phyloP scores from a whole-genome alignment of 345 rosid genomes.

The Jatropha curcas region DNA sequence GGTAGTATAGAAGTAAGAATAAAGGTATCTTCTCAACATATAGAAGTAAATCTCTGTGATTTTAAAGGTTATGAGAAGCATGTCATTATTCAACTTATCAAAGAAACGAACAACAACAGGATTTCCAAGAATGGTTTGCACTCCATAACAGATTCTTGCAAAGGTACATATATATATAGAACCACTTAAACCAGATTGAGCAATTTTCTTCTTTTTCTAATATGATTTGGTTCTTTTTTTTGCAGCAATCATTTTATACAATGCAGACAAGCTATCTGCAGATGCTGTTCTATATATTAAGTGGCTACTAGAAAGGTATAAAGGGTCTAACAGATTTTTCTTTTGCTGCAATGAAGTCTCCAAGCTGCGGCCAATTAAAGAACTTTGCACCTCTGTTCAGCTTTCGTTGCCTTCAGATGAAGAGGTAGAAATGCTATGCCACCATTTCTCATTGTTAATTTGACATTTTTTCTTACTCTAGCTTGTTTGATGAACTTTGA shows the following conservation, averaged over 20 bases:
- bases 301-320: constrained; percentile 56
- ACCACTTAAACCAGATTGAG: too few species aligned
- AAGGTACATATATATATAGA: constrained; percentile 29
- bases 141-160: constrained; percentile 21
- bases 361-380: constrained; percentile 52
- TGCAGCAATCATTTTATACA: constrained; percentile 50
- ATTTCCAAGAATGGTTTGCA: constrained; percentile 17
- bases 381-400: constrained; percentile 42
- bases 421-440: constrained; percentile 36
- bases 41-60: constrained; percentile 56
- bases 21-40: constrained; percentile 45
- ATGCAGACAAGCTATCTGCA: constrained; percentile 52
- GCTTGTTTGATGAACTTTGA: not conserved
- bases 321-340: constrained; percentile 46
- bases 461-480: not conserved
- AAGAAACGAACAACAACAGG: constrained; percentile 35
- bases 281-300: constrained; percentile 54
- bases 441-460: not conserved
- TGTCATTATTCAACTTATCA: constrained; percentile 57
- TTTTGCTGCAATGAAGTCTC: constrained; percentile 61
- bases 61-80: constrained; percentile 62
- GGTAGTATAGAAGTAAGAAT: constrained; percentile 42
- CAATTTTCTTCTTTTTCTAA: too few species aligned
- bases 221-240: not conserved
- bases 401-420: constrained; percentile 47